These are phyloP conservation scores for Meredithiella fracta DNA, from an alignment of 2,329 filamentous ascomycete genomes.

Conservation along the genomic window DNA sequence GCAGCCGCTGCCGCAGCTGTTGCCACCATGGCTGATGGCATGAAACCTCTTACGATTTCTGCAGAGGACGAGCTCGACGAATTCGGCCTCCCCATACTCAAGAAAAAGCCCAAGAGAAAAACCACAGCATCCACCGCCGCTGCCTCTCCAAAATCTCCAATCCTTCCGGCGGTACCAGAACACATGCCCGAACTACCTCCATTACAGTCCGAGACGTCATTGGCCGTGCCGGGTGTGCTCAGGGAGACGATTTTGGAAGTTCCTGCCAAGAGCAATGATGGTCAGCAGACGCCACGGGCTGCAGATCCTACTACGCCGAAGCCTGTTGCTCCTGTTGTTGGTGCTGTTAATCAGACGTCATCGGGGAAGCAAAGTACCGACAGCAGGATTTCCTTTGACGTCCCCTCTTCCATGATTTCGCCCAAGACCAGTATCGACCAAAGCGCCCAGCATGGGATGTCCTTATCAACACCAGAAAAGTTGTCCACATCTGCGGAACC, in stretches of 20 bases:
- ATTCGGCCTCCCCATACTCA: slow-evolving; percentile 47
- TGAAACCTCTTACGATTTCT: slow-evolving; percentile 13
- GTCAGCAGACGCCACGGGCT: not conserved
- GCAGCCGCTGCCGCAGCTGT: not conserved
- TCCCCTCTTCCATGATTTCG: not conserved
- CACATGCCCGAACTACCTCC: not conserved
- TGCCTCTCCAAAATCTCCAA: not conserved
- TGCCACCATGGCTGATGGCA: slow-evolving; percentile 10
- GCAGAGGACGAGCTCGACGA: slow-evolving; percentile 41
- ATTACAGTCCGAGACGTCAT: not conserved
- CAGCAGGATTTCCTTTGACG: not conserved
- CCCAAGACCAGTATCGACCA: not conserved
- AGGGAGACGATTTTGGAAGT: not conserved
- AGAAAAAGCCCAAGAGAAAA: slow-evolving; percentile 1
- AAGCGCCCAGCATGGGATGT: not conserved
- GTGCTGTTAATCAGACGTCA: not conserved
- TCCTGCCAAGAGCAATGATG: slow-evolving; percentile 11
- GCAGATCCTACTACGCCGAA: not conserved
- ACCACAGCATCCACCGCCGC: not conserved
- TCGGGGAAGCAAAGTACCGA: not conserved
- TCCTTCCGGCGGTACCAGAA: not conserved
- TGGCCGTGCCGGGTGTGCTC: not conserved
- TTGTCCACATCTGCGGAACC: not conserved
- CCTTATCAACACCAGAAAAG: not conserved
- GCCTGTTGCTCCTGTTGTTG: not conserved